phyloP scores from a whole-genome alignment of 1,284 basidiomycete species.

The Omphalotus olearius region DNA sequence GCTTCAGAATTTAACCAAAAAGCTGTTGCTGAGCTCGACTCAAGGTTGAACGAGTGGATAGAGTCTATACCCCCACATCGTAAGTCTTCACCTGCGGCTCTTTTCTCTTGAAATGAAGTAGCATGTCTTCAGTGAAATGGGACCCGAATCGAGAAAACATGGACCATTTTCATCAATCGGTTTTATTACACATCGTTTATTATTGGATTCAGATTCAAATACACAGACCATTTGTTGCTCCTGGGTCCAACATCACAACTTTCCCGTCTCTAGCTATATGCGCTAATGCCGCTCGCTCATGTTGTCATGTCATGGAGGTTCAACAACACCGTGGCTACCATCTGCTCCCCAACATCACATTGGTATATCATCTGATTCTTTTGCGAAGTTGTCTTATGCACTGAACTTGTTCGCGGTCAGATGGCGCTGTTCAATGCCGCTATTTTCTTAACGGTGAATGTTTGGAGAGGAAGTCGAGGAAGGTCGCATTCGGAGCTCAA shows the following conservation, averaged over 20 bases:
- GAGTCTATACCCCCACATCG: conserved; percentile 11
- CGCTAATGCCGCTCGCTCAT: conserved; percentile 39
- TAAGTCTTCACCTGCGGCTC: neutral
- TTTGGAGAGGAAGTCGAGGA: conserved; percentile 63
- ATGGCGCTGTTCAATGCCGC: conserved; percentile 25
- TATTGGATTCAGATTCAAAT: conserved; percentile 44
- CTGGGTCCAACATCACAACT: conserved; percentile 26
- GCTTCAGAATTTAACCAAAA: conserved; percentile 46
- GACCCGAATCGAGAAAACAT: conserved; percentile 3
- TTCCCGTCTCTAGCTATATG: conserved; percentile 23
- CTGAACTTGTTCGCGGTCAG: conserved; percentile 20
- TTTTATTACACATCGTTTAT: conserved; percentile 8
- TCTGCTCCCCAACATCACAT: neutral
- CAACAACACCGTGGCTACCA: neutral
- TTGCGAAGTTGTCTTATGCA: neutral
- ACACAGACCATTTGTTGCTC: conserved; percentile 53
- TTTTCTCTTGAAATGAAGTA: neutral
- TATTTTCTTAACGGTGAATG: conserved; percentile 65
- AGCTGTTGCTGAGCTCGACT: conserved; percentile 9
- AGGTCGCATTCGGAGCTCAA: conserved; percentile 45
- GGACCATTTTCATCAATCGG: conserved; percentile 7
- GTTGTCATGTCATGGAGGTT: conserved; percentile 43
- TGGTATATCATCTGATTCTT: neutral
- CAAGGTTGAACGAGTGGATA: conserved; percentile 9
- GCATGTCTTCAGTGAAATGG: conserved; percentile 11